phyloP scores from a whole-genome alignment of 768 basidiomycete genomes.

The Leucosporidium creatinivorum region DNA sequence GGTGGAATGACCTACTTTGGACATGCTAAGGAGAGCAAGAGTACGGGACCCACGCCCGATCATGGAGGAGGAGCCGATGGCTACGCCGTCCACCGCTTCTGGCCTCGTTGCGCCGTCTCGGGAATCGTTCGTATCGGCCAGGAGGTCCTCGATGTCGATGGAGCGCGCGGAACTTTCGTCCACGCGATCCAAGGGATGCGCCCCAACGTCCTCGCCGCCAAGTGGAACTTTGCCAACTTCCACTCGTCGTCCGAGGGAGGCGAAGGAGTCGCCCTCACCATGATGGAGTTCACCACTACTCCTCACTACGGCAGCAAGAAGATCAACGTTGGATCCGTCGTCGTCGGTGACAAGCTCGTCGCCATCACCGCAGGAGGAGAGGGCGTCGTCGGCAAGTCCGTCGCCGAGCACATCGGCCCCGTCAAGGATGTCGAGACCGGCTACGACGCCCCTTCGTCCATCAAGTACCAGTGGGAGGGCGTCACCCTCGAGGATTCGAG shows the following conservation, averaged over 20 bases:
- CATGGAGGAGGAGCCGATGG: slow-evolving; percentile 36
- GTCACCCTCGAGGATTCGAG: slow-evolving; percentile 47
- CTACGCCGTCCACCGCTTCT: slow-evolving; percentile 42
- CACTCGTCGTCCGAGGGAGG: slow-evolving; percentile 59
- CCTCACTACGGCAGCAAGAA: slow-evolving; percentile 65
- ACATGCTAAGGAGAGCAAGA: not conserved
- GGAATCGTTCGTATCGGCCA: slow-evolving; percentile 33
- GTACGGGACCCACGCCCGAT: slow-evolving; percentile 25
- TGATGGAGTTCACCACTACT: slow-evolving; percentile 92
- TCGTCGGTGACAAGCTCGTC: slow-evolving; percentile 68
- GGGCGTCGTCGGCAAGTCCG: slow-evolving; percentile 54
- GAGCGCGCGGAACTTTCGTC: slow-evolving; percentile 66
- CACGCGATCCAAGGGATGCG: slow-evolving; percentile 99
- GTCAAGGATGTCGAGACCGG: slow-evolving; percentile 69
- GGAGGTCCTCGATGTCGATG: slow-evolving; percentile 39
- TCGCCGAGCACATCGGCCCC: slow-evolving; percentile 55
- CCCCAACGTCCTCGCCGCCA: slow-evolving; percentile 80
- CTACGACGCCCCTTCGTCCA: slow-evolving; percentile 62
- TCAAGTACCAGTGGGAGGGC: slow-evolving; percentile 72
- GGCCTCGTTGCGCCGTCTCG: slow-evolving; percentile 35
- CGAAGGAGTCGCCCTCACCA: slow-evolving; percentile 68
- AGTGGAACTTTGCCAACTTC: slow-evolving; percentile 96
- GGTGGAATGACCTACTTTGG: slow-evolving; percentile 90
- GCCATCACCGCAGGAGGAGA: slow-evolving; percentile 68
- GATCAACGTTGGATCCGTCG: slow-evolving; percentile 77